Percentiles rank a stretch among this genome's conserved stretches.
phyloP scores from a whole-genome alignment of 1,284 basidiomycete genomes.

The Clitocybe nebularis region DNA sequence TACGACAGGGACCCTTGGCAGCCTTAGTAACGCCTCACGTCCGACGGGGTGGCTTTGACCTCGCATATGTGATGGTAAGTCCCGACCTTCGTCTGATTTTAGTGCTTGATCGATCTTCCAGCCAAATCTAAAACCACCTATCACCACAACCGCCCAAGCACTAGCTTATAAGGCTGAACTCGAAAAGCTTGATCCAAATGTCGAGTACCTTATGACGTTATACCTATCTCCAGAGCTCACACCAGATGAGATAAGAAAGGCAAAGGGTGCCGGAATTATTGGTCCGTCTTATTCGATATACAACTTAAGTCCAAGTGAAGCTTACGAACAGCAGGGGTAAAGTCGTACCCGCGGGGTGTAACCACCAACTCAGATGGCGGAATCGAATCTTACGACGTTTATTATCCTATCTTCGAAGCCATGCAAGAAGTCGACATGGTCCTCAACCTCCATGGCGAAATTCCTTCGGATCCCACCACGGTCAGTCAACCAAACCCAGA shows the following conservation, averaged over 20 bases:
- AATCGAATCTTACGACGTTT: conserved; percentile 94
- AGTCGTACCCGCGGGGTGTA: conserved; percentile 96
- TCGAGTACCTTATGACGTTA: conserved; percentile 93
- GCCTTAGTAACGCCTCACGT: conserved; percentile 91
- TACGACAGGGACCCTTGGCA: conserved; percentile 84
- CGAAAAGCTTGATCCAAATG: conserved; percentile 70
- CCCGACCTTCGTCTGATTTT: conserved; percentile 1
- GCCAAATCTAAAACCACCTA: conserved; percentile 94
- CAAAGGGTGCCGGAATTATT: conserved; percentile 79
- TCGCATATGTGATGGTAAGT: conserved; percentile 92
- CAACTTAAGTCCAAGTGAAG: background rate
- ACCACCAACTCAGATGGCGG: conserved; percentile 97
- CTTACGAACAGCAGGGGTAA: conserved; percentile 65
- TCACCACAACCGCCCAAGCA: conserved; percentile 83
- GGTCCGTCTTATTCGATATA: conserved; percentile 38
- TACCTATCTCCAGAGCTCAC: conserved; percentile 92
- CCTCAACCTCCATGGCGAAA: conserved; percentile 95
- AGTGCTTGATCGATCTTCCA: conserved; percentile 26
- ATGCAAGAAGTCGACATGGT: conserved; percentile 96
- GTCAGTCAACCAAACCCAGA: conserved; percentile 39
- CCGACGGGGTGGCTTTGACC: conserved; percentile 79
- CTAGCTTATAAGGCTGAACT: conserved; percentile 78
- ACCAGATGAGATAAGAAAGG: conserved; percentile 87
- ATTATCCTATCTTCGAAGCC: conserved; percentile 91
- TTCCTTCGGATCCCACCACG: conserved; percentile 83